Base-by-base conservation (phyloP, 257 asterid genomes). In the Orobanche coerulescens region DNA sequence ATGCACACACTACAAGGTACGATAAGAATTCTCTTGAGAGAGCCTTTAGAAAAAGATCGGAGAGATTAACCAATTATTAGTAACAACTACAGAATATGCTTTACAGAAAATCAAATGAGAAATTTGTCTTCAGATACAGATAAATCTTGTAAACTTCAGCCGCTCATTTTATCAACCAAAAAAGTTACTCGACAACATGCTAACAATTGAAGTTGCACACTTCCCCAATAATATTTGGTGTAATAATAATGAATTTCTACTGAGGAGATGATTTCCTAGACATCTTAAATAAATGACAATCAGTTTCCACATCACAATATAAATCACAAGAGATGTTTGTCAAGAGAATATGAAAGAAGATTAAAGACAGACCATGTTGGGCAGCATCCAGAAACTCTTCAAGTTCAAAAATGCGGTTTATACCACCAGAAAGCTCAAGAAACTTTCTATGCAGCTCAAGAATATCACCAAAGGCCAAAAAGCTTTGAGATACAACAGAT, bases 401-500 rank as follows among this genome's bases (percentile, higher is more conserved):
- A 75, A 93, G 88, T 82, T 89, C 99, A 67, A 80, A 80, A 40
- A 89, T 83, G 52, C 99, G 82, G 78, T 86, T 93, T 78, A 93
- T 64, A 61, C 97, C 95, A 66, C 99, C 99, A 66, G 99, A 89
- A 42, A 93, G 99, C 86, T 89, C 97, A 56, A 83, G 67, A 79
- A 89, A 93, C 67, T 93, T 93, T 61, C 90, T 79, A 49, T 93
- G 84, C 28, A 93, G 87, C 85, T 93, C 99, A 76, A 93, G 97
- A 71, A 93, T 89, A 83, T 93, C 99, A n/a, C 99, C 99, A 72
- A 93, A 93, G 51, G 99, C 97, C 77, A 89, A 74, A 81, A 93
- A 93, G 86, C 99, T 93, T 73, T 93, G 99, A 72, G 99, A 93
- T 40, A 93, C 99, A 60, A 93, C 97, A 71, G 99, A 93, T 61